Conservation (phyloP, 176 grass and related monocot species). For the Coix lacrymajobi region DNA sequence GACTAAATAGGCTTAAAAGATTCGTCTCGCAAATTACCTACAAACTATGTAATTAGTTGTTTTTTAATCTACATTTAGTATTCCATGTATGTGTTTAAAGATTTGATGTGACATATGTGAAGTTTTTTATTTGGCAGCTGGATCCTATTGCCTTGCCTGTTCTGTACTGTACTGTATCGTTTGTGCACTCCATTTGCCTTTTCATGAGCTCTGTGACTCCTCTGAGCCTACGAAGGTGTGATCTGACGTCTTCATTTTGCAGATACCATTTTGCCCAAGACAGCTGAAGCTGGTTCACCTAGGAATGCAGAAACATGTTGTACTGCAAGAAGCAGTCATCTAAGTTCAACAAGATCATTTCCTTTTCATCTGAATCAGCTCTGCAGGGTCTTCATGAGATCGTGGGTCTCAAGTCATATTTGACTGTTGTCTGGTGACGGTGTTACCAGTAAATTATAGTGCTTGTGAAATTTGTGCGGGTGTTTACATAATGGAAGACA, state of each 20-base stretch:
- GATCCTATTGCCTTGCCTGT: not conserved
- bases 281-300: not conserved
- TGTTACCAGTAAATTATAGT: not conserved
- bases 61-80: no score
- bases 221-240: not conserved
- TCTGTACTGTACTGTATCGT: not conserved
- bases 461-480: not conserved
- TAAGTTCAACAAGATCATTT: not conserved
- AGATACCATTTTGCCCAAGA: not conserved
- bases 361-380: not conserved
- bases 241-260: conserved; percentile 26
- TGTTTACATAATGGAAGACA: conserved; percentile 39
- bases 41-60: no score
- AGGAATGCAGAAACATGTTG: conserved; percentile 41
- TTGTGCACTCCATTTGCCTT: not conserved
- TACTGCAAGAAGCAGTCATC: conserved; percentile 9
- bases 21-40: no score
- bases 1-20: no score
- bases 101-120: no score
- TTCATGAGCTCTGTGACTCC: not conserved
- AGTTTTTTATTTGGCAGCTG: no score
- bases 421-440: conserved; percentile 29
- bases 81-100: no score
- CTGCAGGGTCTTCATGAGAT: not conserved
- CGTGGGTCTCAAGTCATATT: not conserved